Evolutionary conservation across 306 rosid genomes (phyloP), one percentile per base, ranked within the genome.

Genomic region (Ochetophila trinervis): DNA sequence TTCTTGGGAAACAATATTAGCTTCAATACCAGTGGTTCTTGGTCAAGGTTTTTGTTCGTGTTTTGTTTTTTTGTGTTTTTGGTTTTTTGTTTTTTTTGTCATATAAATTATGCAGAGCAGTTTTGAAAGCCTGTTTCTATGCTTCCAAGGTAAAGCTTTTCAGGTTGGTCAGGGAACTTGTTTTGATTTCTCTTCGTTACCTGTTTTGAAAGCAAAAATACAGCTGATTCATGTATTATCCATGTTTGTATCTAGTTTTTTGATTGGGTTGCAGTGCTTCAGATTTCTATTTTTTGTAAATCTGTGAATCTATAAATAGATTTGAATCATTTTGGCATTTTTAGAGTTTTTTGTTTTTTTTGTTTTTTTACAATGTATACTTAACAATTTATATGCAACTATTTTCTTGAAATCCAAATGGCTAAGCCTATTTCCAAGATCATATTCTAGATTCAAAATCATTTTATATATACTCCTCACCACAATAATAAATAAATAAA

Each of bases 1-100:
- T 90, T 69, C 90, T 94, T 76, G 99, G 97, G 70, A 94, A 88
- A 69, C 84, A 77, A 40, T 94, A 90, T 77, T 94, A 88, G 79
- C 5, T 49, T 17, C 20, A 53, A 21, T 40, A 51, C 3, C 47
- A 64, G n/a, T 73, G 78, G 59, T 60, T 20, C 30, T 73, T 57
- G 66, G 67, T 51, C 27, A 70, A n/a, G 61, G 57, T 49, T 57
- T 70, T 10, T 57, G 59, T 37, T 40, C 3, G 32, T 44, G 9
- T 60, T 68, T 52, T 42, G 40, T 58, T 57, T 74, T 56, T 66
- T 34, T 14, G 24, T 11, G 30, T 57, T 71, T 58, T 71, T 48
- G 23, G 15, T 30, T 62, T 45, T 49, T 12, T 8, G 11, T 76
- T 76, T 62, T 50, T 18, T 36, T 24, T 73, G 59, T 49, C 4